phyloP scores from a whole-genome alignment of 2,329 filamentous ascomycete genomes.

The Sporothrix dimorphospora region DNA sequence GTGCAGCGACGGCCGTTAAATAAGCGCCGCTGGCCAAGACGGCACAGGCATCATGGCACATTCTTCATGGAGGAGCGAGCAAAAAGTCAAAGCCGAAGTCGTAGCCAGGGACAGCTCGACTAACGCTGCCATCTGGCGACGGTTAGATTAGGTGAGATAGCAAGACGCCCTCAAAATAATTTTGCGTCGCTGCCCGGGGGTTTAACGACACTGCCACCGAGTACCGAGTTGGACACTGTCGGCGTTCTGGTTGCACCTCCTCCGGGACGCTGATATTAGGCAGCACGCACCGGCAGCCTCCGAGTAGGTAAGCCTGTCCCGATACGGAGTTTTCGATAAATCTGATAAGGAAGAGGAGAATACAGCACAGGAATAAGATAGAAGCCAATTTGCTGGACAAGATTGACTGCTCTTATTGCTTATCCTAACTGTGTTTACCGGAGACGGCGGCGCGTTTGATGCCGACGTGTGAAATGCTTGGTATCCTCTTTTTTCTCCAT shows the following conservation, averaged over 20 bases:
- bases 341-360: too few species aligned
- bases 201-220: neutral
- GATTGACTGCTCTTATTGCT: neutral
- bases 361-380: neutral
- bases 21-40: slow-evolving; percentile 6
- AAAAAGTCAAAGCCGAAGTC: too few species aligned
- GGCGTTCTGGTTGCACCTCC: neutral
- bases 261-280: neutral
- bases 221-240: neutral
- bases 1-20: neutral
- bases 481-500: neutral
- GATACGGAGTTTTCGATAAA: neutral
- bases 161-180: neutral
- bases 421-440: neutral
- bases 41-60: neutral
- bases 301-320: neutral
- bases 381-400: neutral
- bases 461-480: neutral
- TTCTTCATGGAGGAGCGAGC: neutral
- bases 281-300: neutral
- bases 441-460: neutral
- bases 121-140: too few species aligned
- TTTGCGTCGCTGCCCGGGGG: neutral
- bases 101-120: too few species aligned
- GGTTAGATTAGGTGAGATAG: neutral